phyloP scores from a whole-genome alignment of 1,284 basidiomycete species.

The Cryptococcus hybrid region DNA sequence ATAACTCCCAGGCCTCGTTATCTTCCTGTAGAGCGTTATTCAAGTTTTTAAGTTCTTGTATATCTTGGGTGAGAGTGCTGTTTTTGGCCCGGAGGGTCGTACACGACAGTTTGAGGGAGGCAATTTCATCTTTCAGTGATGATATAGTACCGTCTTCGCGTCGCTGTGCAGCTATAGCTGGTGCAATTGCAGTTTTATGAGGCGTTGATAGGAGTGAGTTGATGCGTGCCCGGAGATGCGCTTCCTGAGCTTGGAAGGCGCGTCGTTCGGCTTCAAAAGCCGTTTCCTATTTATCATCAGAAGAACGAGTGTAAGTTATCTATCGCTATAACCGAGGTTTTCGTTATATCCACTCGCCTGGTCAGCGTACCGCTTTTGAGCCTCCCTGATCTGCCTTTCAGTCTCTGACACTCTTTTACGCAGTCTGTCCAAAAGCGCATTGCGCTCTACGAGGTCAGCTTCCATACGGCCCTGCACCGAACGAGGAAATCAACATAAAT shows the following conservation, averaged over 20 bases:
- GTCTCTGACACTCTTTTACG: slow-evolving; percentile 25
- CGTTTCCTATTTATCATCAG: slow-evolving; percentile 27
- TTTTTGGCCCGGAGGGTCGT: slow-evolving; percentile 38
- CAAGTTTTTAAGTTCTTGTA: slow-evolving; percentile 35
- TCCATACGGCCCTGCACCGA: slow-evolving; percentile 32
- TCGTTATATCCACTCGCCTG: slow-evolving; percentile 21
- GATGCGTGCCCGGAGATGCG: slow-evolving; percentile 34
- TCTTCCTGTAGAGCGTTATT: slow-evolving; percentile 61
- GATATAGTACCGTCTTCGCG: slow-evolving; percentile 3
- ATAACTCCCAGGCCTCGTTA: slow-evolving; percentile 91
- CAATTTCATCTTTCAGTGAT: slow-evolving; percentile 39
- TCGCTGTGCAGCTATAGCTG: neutral
- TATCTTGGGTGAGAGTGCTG: slow-evolving; percentile 32
- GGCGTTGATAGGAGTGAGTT: slow-evolving; percentile 18
- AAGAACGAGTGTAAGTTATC: slow-evolving; percentile 3
- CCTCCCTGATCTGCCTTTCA: slow-evolving; percentile 33
- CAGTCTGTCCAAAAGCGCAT: slow-evolving; percentile 37
- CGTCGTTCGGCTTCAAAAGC: slow-evolving; percentile 44
- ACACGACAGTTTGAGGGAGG: slow-evolving; percentile 33
- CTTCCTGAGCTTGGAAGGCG: slow-evolving; percentile 40
- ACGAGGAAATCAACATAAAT: neutral
- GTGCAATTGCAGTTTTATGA: neutral
- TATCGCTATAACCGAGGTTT: slow-evolving; percentile 2
- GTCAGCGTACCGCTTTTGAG: slow-evolving; percentile 34
- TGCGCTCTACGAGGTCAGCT: slow-evolving; percentile 37